phyloP scores from a whole-genome alignment of 768 basidiomycete genomes.

The Suillus fuscotomentosus region DNA sequence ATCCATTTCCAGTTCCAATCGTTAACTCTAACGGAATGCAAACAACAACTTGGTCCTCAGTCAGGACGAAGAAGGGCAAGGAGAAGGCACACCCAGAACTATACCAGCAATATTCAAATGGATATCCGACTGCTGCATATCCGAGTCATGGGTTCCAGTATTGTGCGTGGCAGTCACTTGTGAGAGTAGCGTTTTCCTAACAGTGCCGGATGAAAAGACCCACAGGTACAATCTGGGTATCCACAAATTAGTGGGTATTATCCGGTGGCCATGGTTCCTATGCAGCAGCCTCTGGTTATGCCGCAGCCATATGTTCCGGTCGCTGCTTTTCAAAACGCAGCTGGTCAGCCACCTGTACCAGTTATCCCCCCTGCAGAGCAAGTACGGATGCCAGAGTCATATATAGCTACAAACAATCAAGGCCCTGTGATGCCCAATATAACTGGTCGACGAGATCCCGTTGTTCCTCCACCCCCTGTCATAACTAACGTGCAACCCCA shows the following conservation, averaged over 20 bases:
- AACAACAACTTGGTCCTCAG: conserved; percentile 21
- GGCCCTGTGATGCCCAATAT: conserved; percentile 7
- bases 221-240: conserved; percentile 20
- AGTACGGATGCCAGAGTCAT: conserved; percentile 16
- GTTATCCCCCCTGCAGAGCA: conserved; percentile 11
- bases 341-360: conserved; percentile 9
- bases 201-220: conserved; percentile 16
- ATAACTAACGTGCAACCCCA: background rate
- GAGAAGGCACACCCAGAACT: conserved; percentile 14
- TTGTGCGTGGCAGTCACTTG: conserved; percentile 16
- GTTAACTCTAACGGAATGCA: conserved; percentile 11
- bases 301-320: conserved; percentile 27
- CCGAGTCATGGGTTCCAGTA: conserved; percentile 19
- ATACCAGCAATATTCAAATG: conserved; percentile 17
- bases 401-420: background rate
- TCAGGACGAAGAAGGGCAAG: conserved; percentile 18
- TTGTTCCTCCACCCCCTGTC: background rate
- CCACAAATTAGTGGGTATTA: conserved; percentile 24
- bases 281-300: conserved; percentile 30
- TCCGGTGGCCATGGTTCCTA: conserved; percentile 23
- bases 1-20: conserved; percentile 18
- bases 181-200: conserved; percentile 15
- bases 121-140: conserved; percentile 4
- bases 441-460: background rate
- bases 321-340: conserved; percentile 16